Percentiles rank a stretch among this genome's conserved stretches.
Conservation (phyloP, 1,284 basidiomycete genomes). For the Sanguinoderma infundibulare region DNA sequence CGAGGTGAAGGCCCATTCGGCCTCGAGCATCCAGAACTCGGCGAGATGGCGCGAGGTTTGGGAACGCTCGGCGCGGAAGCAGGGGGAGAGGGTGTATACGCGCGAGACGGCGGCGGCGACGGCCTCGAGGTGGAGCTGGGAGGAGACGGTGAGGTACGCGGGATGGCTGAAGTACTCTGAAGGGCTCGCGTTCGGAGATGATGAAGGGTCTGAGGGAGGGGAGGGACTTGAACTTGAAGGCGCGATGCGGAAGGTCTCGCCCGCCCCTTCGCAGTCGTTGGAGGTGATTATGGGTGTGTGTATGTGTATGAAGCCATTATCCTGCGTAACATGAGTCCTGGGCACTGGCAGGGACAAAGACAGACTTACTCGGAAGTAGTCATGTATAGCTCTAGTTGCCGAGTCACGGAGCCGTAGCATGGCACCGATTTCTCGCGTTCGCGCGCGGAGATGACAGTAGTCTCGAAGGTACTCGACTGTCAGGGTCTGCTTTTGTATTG, state of each 20-base stretch:
- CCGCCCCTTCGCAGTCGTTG: constrained; percentile 97
- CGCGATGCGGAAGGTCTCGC: constrained; percentile 86
- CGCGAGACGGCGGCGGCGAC: constrained; percentile 79
- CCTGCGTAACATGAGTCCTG: constrained; percentile 40
- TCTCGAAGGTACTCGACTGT: constrained; percentile 81
- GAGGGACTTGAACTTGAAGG: constrained; percentile 32
- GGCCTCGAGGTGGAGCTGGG: constrained; percentile 95
- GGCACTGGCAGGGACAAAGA: background rate
- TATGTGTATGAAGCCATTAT: constrained; percentile 77
- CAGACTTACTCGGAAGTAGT: constrained; percentile 71
- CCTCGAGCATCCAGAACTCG: constrained; percentile 99
- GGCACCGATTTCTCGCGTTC: constrained; percentile 72
- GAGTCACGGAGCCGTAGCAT: constrained; percentile 76
- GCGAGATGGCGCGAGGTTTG: constrained; percentile 92
- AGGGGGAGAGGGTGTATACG: constrained; percentile 90
- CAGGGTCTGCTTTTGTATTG: constrained; percentile 85
- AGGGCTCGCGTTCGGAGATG: constrained; percentile 18
- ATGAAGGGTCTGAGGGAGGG: constrained; percentile 18
- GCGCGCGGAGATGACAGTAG: constrained; percentile 82
- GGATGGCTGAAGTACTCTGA: constrained; percentile 73
- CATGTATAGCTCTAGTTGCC: constrained; percentile 54
- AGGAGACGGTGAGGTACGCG: constrained; percentile 92
- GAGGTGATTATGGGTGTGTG: constrained; percentile 90
- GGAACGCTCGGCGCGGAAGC: constrained; percentile 91
- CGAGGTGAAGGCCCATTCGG: constrained; percentile 76